Percentiles rank a stretch among this genome's conserved stretches.
Evolutionary conservation across 352 stramenopile genomes (phyloP).

Genomic region (Stephanocyclus meneghinianus): DNA sequence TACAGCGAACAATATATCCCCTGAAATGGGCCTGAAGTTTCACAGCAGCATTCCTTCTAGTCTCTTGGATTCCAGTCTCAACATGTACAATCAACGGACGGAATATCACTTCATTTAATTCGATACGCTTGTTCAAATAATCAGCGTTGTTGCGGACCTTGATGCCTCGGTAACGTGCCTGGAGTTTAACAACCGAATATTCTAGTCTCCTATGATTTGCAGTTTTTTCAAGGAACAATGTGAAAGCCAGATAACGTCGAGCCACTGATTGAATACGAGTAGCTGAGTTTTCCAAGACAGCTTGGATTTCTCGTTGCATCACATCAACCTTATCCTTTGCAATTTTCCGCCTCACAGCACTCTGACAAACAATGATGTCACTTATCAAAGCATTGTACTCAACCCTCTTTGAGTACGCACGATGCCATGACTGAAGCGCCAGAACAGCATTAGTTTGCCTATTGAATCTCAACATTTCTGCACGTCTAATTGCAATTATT

Average conservation of each 20-base stretch:
- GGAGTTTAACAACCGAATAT: not conserved
- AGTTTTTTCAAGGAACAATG: not conserved
- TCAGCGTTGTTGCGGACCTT: not conserved
- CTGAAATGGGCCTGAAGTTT: not conserved
- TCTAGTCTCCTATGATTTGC: not conserved
- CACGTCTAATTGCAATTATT: too few relatives aligned
- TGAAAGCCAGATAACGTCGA: not conserved
- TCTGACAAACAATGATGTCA: too few relatives aligned
- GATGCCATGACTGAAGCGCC: not conserved
- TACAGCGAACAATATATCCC: not conserved
- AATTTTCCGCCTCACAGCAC: too few relatives aligned
- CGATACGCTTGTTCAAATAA: not conserved
- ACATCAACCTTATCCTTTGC: too few relatives aligned
- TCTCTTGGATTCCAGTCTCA: not conserved
- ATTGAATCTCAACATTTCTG: not conserved
- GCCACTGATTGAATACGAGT: not conserved
- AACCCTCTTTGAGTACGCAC: not conserved
- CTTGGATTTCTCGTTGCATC: not conserved
- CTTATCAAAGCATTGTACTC: too few relatives aligned
- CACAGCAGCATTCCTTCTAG: not conserved
- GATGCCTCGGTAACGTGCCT: not conserved
- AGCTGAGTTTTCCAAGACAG: not conserved
- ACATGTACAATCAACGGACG: too few relatives aligned
- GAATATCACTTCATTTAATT: too few relatives aligned
- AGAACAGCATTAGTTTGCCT: not conserved